Conservation (phyloP, 2,329 filamentous ascomycete genomes). For the Gliomastix tumulicola region DNA sequence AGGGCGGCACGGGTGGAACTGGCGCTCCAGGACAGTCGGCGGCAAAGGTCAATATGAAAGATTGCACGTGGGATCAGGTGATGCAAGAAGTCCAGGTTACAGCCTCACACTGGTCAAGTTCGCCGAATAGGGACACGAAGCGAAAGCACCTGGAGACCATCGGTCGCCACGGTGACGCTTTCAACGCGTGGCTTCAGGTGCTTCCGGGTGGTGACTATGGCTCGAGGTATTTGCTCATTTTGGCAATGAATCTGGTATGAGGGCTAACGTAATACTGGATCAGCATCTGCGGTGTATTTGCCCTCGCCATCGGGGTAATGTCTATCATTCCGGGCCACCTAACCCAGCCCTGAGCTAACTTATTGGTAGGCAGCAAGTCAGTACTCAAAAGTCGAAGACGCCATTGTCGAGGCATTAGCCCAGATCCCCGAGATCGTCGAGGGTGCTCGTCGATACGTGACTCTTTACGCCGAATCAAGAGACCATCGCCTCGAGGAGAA, state of each 20-base stretch:
- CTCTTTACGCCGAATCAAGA: constrained; percentile 4
- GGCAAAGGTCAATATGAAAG: background rate
- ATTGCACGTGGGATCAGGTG: constrained; percentile 1
- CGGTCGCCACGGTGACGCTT: constrained; percentile 1
- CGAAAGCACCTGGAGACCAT: constrained; percentile 4
- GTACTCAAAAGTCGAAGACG: constrained; percentile 4
- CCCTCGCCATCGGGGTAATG: background rate
- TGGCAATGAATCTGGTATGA: too few species aligned
- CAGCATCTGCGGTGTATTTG: constrained; percentile 3
- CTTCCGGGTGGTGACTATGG: constrained; percentile 5
- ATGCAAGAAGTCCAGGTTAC: constrained; percentile 2
- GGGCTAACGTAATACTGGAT: background rate
- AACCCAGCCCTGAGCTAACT: background rate
- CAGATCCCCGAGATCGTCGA: constrained; percentile 7
- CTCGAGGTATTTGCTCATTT: constrained; percentile 1
- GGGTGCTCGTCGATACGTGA: constrained; percentile 5
- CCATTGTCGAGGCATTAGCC: constrained; percentile 4
- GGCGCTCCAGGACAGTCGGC: too few species aligned
- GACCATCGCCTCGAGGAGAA: constrained; percentile 5
- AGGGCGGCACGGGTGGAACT: too few species aligned
- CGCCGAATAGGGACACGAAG: background rate
- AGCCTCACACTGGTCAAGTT: background rate
- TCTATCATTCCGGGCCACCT: background rate
- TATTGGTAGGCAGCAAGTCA: constrained; percentile 1
- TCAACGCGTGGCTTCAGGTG: constrained; percentile 4